Base-by-base conservation (phyloP, 495 filamentous ascomycete genomes). In the Neurospora sp. region DNA sequence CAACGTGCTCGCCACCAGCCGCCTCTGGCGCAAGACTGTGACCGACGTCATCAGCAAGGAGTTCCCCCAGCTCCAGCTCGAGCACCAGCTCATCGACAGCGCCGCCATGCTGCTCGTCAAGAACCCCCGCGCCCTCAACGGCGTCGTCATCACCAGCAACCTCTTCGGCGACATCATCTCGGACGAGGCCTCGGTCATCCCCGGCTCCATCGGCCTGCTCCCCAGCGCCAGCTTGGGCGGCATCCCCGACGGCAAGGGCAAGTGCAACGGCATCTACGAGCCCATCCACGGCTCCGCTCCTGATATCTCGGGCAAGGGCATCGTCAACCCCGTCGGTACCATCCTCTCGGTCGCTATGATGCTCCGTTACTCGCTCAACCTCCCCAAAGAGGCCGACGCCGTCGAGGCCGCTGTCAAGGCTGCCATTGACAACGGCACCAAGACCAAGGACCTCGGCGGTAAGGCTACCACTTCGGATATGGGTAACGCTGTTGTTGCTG, bases 61-160 rank as follows among this genome's bases (percentile, higher is more conserved):
- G 86, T 99, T 94, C 84, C 96, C 96, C 39, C 88, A 93, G 81
- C 83, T 99, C 28, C 88, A 92, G 85, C 79, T 96, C 45, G 88
- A 89, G 73, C 94, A 98, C 82, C 95, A 99, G 79, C 86, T 99
- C 45, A 98, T 99, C 79, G 96, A 99, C 84, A 92, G 89, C 72
- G 96, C 94, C 24, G 95, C 96, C 71, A 98, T 99, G 95, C 82
- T 98, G 75, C 94, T 98, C 93, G 88, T 99, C 71, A 97, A 97
- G 90, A 93, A 94, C 80, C 96, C 96, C 31, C 86, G 92, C 31
- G 89, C 92, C 70, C 86, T 99, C 69, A 98, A 98, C 81, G 96
- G 96, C 70, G 90, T 99, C 28, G 88, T 99, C 59, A 90, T 99
- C 43, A 97, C 94, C 8, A 95, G 92, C 84, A 98, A 99, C 82